Evolutionary conservation across 2,329 filamentous ascomycete genomes (phyloP), one percentile per base, ranked within the genome.

Genomic region (Xylaria sp.): DNA sequence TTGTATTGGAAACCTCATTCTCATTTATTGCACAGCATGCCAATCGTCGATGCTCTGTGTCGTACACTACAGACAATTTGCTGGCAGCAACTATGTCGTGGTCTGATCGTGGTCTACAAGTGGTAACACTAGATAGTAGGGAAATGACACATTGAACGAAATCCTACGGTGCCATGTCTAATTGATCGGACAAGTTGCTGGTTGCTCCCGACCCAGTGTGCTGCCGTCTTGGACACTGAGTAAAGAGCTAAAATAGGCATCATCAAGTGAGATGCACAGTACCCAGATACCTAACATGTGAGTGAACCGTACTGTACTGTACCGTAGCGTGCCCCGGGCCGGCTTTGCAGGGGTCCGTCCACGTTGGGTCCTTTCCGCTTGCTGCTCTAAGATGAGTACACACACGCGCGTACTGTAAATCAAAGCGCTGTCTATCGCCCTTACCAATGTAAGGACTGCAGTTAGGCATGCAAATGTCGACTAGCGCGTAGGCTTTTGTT

Each of bases 11-110:
- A 65, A 59, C 39, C 20, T 54, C 58, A 44, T 52, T 46, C 57
- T 56, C 31, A 20, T n/a, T 52, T 48, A 52, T 62, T 51, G 57
- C 58, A 62, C 48, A 64, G 48, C 61, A 46, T 59, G 59, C 63
- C 61, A 69, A 65, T 61, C 63, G 56, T 55, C 28, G 20, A 52
- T 46, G 50, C 39, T 48, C 23, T 55, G 52, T 55, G 55, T 66
- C 44, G 51, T 64, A 34, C 28, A 52, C 50, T 44, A 15, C 44
- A 34, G 31, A 58, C 59, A 39, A 58, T 69, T 65, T 69, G 63
- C 10, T 69, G 61, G 69, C 66, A 52, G 52, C 28, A 23, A 55
- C 55, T 39, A 41, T 23, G 56, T 37, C 50, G 34, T 55, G 50
- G 48, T 55, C 52, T 55, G 52, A 55, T 55, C 28, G 28, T 54